Conservation (phyloP, 148 eudicot species). For the Bassia scoparia region DNA sequence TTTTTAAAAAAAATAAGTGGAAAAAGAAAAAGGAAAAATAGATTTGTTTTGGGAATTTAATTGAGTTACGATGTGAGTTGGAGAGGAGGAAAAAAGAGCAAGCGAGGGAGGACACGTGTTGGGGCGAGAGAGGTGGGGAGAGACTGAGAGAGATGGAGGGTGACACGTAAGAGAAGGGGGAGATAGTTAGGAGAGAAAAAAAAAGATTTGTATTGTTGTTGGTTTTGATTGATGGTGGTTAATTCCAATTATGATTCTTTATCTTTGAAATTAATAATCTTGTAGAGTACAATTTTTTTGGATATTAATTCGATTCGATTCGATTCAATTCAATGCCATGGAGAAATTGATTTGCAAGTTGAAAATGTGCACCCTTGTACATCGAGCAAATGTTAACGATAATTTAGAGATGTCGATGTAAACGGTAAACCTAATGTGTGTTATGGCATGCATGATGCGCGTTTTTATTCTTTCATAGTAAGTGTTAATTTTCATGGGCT, state of each 20-base stretch:
- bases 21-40: neutral
- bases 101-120: conserved; percentile 44
- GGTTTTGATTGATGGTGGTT: neutral
- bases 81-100: neutral
- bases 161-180: conserved; percentile 36
- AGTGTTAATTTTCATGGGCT: no score
- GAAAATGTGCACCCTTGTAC: no score
- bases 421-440: no score
- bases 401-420: no score
- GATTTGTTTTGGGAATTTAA: neutral
- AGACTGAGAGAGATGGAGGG: conserved; percentile 22
- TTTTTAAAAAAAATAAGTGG: neutral
- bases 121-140: conserved; percentile 23
- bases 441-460: no score
- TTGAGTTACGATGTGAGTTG: no score
- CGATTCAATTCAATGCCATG: no score
- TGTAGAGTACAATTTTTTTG: no score
- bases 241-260: neutral
- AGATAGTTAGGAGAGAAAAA: neutral
- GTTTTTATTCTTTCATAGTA: no score
- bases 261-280: neutral
- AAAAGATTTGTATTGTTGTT: neutral
- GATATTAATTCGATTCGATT: no score
- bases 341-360: no score
- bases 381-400: no score